Conservation (phyloP, 139 green algal species). For the Tetraselmis striata region DNA sequence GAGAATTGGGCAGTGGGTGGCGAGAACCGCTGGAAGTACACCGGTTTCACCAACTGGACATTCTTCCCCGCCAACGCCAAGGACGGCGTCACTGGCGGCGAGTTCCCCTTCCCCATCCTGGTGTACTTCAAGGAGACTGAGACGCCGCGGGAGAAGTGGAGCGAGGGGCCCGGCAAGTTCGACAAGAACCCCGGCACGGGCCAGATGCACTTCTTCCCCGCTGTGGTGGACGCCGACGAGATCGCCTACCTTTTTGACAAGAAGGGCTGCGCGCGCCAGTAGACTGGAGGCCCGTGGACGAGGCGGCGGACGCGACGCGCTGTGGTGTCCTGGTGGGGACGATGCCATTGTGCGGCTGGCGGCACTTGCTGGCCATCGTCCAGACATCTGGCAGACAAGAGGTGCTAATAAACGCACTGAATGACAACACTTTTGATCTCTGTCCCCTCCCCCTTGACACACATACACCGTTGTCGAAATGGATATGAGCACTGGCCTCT, state of each 20-base stretch:
- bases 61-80: slow-evolving; percentile 2
- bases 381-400: too few relatives aligned
- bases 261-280: slow-evolving; percentile 1
- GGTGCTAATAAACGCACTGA: too few relatives aligned
- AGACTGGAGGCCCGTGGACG: too few relatives aligned
- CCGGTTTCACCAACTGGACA: slow-evolving; percentile 17
- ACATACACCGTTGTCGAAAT: too few relatives aligned
- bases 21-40: slow-evolving; percentile 18
- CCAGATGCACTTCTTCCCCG: slow-evolving; percentile 22
- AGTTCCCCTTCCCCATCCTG: slow-evolving; percentile 14
- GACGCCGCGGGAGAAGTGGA: slow-evolving; percentile 8
- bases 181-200: neutral
- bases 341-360: too few relatives aligned
- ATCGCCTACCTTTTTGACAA: slow-evolving; percentile 1
- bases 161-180: neutral
- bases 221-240: slow-evolving; percentile 11
- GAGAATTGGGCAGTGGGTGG: slow-evolving; percentile 14
- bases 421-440: too few relatives aligned
- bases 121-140: slow-evolving; percentile 25
- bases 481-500: too few relatives aligned
- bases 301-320: too few relatives aligned
- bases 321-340: too few relatives aligned
- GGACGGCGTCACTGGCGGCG: neutral
- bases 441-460: too few relatives aligned
- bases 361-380: too few relatives aligned